phyloP scores from a whole-genome alignment of 495 filamentous ascomycete species.

The Aspergillus avenaceus region DNA sequence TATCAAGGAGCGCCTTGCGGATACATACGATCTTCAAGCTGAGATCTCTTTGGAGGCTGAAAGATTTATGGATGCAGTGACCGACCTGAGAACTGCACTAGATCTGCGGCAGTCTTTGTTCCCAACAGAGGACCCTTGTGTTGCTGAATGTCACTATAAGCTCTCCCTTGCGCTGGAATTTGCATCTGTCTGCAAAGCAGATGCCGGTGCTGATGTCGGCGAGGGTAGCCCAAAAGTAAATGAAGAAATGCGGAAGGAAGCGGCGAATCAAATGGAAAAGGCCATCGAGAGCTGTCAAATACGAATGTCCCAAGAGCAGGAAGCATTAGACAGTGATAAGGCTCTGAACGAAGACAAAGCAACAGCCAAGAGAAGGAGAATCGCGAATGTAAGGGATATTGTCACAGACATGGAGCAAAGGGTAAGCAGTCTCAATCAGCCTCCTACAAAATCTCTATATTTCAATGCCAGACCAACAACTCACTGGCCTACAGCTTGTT shows the following conservation, averaged over 20 bases:
- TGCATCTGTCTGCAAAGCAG: conserved; percentile 65
- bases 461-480: conserved; percentile 4
- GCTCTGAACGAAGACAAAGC: conserved; percentile 43
- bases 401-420: conserved; percentile 82
- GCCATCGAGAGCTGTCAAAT: conserved; percentile 76
- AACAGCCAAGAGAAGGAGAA: conserved; percentile 58
- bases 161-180: conserved; percentile 95
- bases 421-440: conserved; percentile 39
- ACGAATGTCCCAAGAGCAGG: conserved; percentile 71
- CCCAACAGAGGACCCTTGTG: conserved; percentile 69
- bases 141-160: conserved; percentile 94
- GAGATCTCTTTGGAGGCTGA: conserved; percentile 96
- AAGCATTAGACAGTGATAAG: conserved; percentile 52
- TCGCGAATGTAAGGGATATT: conserved; percentile 81
- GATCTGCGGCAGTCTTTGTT: conserved; percentile 72
- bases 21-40: conserved; percentile 86
- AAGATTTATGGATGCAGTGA: conserved; percentile 74
- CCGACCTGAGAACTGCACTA: conserved; percentile 71
- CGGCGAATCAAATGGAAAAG: conserved; percentile 70
- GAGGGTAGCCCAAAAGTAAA: conserved; percentile 45
- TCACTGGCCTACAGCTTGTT: conserved; percentile 49
- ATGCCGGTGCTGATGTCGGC: conserved; percentile 38
- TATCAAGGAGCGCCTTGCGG: conserved; percentile 78
- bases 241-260: conserved; percentile 67
- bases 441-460: conserved; percentile 4